phyloP scores from a whole-genome alignment of 78 protist species.

The Dictyostelium capitatum region DNA sequence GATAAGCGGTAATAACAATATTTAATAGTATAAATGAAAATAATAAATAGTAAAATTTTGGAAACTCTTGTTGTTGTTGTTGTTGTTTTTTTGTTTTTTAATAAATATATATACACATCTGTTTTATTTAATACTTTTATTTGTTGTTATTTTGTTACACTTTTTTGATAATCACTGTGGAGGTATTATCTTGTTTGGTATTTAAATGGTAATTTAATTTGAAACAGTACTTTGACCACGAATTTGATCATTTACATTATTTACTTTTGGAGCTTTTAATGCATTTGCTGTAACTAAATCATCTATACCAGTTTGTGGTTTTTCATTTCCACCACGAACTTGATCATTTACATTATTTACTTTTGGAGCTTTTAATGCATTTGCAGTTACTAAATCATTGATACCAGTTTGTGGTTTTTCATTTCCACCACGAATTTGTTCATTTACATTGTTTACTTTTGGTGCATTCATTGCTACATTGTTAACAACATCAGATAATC shows the following conservation, averaged over 20 bases:
- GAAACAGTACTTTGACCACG: neutral
- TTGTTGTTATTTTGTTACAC: neutral
- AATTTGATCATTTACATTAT: constrained; percentile 63
- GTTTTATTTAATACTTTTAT: neutral
- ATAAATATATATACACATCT: neutral
- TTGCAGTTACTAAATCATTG: neutral
- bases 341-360: constrained; percentile 64
- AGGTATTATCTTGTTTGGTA: too few relatives aligned
- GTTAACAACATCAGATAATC: neutral
- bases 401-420: constrained; percentile 28
- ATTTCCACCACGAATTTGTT: constrained; percentile 39
- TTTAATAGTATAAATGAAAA: too few relatives aligned
- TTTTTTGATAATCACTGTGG: constrained; percentile 16
- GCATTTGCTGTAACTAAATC: neutral
- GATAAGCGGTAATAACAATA: constrained; percentile 1
- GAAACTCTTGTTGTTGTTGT: too few relatives aligned
- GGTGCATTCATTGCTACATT: constrained; percentile 40
- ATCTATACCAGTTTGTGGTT: neutral
- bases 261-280: constrained; percentile 65
- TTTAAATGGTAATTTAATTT: too few relatives aligned
- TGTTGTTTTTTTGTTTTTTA: too few relatives aligned
- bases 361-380: constrained; percentile 73
- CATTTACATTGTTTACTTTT: constrained; percentile 39
- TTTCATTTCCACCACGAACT: constrained; percentile 53
- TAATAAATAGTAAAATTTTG: too few relatives aligned